These are phyloP conservation scores for Tolypocladium tropicale DNA, from an alignment of 2,329 filamentous ascomycete genomes.

Conservation along the genomic window DNA sequence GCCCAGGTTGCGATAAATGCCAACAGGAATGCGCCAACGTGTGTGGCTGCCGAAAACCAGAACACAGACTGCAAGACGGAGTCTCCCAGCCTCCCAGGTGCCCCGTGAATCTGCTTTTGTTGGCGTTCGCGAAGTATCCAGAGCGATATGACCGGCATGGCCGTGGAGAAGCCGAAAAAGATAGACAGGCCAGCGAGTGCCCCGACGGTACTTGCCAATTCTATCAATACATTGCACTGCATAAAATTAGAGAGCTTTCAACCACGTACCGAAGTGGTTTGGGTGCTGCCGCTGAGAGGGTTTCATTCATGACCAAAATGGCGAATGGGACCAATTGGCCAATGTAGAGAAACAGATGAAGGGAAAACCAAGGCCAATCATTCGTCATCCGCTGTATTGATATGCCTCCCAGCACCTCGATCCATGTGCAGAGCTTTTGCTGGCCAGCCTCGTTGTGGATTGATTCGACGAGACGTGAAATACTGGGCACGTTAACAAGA, in stretches of 20 bases:
- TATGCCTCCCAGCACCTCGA: neutral
- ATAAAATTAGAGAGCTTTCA: too few relatives aligned
- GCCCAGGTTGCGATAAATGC: constrained; percentile 1
- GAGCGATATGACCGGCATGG: constrained; percentile 2
- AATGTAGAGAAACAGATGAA: constrained; percentile 6
- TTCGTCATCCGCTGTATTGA: neutral
- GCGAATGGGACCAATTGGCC: constrained; percentile 3
- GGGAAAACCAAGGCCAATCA: constrained; percentile 6
- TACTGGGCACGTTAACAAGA: neutral
- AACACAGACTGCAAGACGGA: neutral
- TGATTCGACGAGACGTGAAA: neutral
- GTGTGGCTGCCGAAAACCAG: constrained; percentile 1
- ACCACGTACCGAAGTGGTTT: neutral
- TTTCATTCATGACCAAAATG: constrained; percentile 1
- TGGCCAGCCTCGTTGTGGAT: neutral
- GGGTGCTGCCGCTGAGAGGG: neutral
- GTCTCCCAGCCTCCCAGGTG: neutral
- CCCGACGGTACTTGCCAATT: neutral
- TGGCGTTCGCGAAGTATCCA: neutral
- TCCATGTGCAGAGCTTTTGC: neutral
- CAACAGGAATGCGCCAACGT: constrained; percentile 5
- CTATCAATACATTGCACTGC: neutral
- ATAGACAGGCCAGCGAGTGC: neutral
- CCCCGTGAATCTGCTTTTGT: neutral
- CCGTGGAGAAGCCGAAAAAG: constrained; percentile 2